A percentile compares a stretch with the other conserved stretches of the same genome.
Evolutionary conservation across 2,329 filamentous ascomycete genomes (phyloP).

Genomic region (Amauroascus niger): DNA sequence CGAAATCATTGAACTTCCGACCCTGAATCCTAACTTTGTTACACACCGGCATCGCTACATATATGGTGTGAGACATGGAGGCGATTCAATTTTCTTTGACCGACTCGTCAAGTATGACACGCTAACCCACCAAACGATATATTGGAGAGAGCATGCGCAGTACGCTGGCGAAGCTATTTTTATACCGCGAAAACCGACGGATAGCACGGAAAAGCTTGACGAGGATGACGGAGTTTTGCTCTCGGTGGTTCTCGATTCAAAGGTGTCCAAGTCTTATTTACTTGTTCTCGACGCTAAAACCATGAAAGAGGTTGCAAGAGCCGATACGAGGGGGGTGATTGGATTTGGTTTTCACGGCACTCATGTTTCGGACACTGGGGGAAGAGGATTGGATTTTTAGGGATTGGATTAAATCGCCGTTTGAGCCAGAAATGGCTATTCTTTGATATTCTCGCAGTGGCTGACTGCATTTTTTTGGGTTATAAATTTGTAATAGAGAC

Average conservation of each 20-base stretch:
- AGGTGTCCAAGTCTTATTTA: conserved; percentile 43
- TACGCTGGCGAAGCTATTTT: conserved; percentile 49
- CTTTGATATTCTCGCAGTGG: neutral
- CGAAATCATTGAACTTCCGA: conserved; percentile 40
- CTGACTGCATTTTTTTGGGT: neutral
- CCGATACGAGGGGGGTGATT: conserved; percentile 41
- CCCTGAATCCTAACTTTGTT: conserved; percentile 40
- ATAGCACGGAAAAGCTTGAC: conserved; percentile 12
- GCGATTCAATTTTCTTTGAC: conserved; percentile 43
- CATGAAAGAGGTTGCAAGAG: conserved; percentile 43
- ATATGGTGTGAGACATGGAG: conserved; percentile 40
- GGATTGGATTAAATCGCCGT: neutral
- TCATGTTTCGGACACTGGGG: conserved; percentile 23
- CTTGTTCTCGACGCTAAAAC: conserved; percentile 43
- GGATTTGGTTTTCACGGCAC: conserved; percentile 48
- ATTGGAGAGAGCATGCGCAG: conserved; percentile 43
- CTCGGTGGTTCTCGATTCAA: conserved; percentile 45
- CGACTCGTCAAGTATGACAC: conserved; percentile 46
- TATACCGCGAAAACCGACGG: conserved; percentile 30
- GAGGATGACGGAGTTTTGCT: conserved; percentile 48
- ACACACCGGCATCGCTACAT: conserved; percentile 42
- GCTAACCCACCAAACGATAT: conserved; percentile 30
- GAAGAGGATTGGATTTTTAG: conserved; percentile 2
- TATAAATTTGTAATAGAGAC: neutral
- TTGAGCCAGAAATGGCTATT: neutral